phyloP scores from a whole-genome alignment of 345 rosid species.

The Moricandia moricandioides region DNA sequence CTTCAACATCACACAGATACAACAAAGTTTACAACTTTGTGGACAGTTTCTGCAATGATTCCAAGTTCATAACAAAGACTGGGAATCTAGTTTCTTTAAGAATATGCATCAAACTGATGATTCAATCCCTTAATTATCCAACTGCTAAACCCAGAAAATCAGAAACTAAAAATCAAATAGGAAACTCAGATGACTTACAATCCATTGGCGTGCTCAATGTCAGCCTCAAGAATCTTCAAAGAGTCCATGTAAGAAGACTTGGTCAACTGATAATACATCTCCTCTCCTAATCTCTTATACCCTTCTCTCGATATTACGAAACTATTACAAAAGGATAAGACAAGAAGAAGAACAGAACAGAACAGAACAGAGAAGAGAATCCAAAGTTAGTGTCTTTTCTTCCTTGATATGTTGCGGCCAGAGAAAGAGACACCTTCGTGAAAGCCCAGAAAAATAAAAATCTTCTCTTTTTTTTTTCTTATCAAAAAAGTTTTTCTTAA shows the following conservation, averaged over 20 bases:
- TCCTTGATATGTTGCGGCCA: constrained; percentile 21
- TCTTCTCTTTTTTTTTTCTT: background rate
- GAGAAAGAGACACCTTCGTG: constrained; percentile 21
- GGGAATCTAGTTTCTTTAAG: background rate
- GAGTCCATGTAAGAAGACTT: constrained; percentile 72
- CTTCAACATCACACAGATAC: background rate
- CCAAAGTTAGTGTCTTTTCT: constrained; percentile 22
- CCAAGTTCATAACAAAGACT: background rate
- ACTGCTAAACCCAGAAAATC: constrained; percentile 16
- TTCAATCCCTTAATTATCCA: background rate
- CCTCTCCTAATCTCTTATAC: constrained; percentile 4
- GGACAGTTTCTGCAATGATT: constrained; percentile 2
- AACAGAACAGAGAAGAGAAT: constrained; percentile 12
- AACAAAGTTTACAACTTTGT: background rate
- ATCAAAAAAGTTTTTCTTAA: background rate
- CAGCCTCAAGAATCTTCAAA: constrained; percentile 76
- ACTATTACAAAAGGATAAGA: background rate
- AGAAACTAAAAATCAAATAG: background rate
- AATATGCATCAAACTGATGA: background rate
- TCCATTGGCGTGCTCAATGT: constrained; percentile 81
- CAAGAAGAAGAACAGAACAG: constrained; percentile 5
- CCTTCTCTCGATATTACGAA: background rate
- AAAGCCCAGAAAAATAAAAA: constrained; percentile 7
- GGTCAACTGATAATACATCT: constrained; percentile 54
- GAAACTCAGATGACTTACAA: constrained; percentile 52